phyloP scores from a whole-genome alignment of 192 early-diverging fungal species.

The Podila horticola region DNA sequence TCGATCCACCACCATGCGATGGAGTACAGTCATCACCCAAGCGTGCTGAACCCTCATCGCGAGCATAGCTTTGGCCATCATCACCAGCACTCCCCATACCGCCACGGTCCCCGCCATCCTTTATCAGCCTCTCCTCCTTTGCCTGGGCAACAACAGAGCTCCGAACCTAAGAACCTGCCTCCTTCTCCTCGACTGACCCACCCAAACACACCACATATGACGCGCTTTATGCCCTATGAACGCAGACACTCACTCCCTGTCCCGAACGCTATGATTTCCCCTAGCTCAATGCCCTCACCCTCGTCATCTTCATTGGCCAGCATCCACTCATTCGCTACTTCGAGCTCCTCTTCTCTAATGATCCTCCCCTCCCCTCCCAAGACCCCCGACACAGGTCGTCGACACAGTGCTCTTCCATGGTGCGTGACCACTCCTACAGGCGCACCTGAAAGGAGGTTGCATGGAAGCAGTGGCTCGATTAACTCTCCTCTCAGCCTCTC shows the following conservation, averaged over 20 bases:
- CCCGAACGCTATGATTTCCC: conserved; percentile 10
- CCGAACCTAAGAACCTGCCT: not conserved
- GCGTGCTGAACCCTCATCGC: too few relatives aligned
- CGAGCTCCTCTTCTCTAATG: not conserved
- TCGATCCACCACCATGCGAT: conserved; percentile 1
- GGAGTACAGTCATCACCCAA: too few relatives aligned
- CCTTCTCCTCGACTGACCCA: not conserved
- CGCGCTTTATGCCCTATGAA: conserved; percentile 48
- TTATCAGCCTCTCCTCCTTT: not conserved
- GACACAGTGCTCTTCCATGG: conserved; percentile 29
- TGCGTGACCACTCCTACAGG: conserved; percentile 19
- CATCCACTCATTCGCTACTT: not conserved
- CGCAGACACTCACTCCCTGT: conserved; percentile 37
- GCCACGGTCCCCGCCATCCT: too few relatives aligned
- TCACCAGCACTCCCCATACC: too few relatives aligned
- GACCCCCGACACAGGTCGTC: conserved; percentile 28
- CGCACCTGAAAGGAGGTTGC: not conserved
- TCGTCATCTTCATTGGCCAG: conserved; percentile 5
- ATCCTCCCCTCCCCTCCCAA: conserved; percentile 43
- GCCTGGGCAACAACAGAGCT: not conserved
- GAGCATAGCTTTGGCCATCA: too few relatives aligned
- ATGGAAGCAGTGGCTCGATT: not conserved
- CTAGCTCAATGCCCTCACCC: not conserved
- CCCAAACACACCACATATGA: not conserved
- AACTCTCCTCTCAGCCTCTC: conserved; percentile 1